phyloP scores from a whole-genome alignment of 1,284 basidiomycete species.

The Puccinia polysora region DNA sequence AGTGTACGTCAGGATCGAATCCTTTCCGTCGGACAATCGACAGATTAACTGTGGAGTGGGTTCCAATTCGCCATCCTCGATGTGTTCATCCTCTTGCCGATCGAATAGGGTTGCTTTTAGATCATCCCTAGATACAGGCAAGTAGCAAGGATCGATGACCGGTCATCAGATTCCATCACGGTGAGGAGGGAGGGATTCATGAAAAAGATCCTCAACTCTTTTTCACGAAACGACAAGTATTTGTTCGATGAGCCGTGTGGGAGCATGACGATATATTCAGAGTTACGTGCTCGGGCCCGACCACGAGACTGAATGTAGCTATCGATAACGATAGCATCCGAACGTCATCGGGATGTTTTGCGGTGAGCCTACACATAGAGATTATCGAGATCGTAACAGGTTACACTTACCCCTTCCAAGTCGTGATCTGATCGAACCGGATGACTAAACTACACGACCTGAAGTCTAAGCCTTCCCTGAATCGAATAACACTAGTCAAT shows the following conservation, averaged over 20 bases:
- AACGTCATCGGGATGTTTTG: conserved; percentile 58
- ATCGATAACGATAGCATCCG: neutral
- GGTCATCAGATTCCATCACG: too few relatives aligned
- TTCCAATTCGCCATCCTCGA: conserved; percentile 65
- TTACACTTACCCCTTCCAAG: conserved; percentile 50
- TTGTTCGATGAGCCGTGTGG: conserved; percentile 54
- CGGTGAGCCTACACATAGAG: conserved; percentile 69
- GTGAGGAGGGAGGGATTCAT: neutral
- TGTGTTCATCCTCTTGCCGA: conserved; percentile 58
- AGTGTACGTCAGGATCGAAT: conserved; percentile 68
- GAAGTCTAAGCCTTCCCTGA: conserved; percentile 39
- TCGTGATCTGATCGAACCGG: conserved; percentile 35
- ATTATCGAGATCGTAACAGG: conserved; percentile 76
- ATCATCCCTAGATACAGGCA: conserved; percentile 4
- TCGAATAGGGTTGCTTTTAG: conserved; percentile 54
- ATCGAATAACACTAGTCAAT: neutral
- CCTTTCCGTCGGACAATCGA: conserved; percentile 61
- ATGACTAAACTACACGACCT: conserved; percentile 34
- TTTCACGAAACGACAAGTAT: conserved; percentile 24
- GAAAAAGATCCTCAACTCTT: conserved; percentile 21
- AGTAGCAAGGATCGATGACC: neutral
- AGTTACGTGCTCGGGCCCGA: conserved; percentile 67
- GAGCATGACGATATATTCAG: conserved; percentile 73
- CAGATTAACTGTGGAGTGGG: conserved; percentile 52
- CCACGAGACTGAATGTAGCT: conserved; percentile 66